Evolutionary conservation across 2,329 filamentous ascomycete species (phyloP), one percentile per base, ranked within the genome.

Genomic region (Colletotrichum sp.): DNA sequence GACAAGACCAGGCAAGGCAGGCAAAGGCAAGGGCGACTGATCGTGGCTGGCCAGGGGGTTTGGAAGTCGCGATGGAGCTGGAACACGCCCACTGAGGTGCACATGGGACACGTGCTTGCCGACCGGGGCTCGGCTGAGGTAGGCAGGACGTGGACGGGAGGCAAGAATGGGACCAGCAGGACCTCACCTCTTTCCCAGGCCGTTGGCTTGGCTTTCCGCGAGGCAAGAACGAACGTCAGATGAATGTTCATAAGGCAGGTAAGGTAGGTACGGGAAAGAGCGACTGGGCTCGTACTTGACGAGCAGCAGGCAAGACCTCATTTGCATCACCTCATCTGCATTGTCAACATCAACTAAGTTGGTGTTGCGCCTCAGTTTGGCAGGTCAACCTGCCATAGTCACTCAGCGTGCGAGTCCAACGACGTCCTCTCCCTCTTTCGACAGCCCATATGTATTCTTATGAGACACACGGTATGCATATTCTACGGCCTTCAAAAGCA

Each of bases 11-110:
- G 30, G 60, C 30, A 32, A 65, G 62, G 55, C 12, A 56, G 48
- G 73, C 66, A 27, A 34, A 22, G 61, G 48, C 58, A 58, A 70
- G 52, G 39, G 70, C 27, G 55, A 66, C 56, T 32, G 62, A 71
- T 75, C 62, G 62, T 67, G 62, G 75, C 58, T 55, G 55, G 30
- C n/a, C 22, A n/a, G 68, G 62, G 34, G 64, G 22, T 66, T 66
- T 25, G 58, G 68, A 71, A 71, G 67, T 56, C 66, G 25, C 70
- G 70, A 76, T 76, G 68, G 52, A 60, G 64, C 66, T 66, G 32
- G 64, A 74, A 66, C 61, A 60, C 32, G 67, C 60, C 60, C 67
- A 28, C 27, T 18, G 12, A 34, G 25, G 28, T 36, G 66, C 74
- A 70, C 70, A 61, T 75, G 55, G 71, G 30, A 68, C 52, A 75